These are phyloP conservation scores for Xylaria palmicola DNA, from an alignment of 495 filamentous ascomycete genomes.

Conservation along the genomic window DNA sequence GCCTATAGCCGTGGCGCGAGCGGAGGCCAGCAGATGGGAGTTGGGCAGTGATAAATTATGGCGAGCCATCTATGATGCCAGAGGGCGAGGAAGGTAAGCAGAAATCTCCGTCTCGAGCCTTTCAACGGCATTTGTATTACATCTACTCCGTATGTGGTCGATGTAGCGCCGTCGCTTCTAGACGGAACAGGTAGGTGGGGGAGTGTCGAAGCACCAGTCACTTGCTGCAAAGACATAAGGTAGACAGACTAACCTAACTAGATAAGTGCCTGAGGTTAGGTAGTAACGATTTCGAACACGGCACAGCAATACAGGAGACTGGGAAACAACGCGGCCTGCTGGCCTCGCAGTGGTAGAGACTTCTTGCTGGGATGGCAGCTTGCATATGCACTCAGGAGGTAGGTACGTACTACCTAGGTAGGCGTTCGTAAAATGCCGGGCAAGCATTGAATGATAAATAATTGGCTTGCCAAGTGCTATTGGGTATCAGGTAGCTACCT, in stretches of 20 bases:
- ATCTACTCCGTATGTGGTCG: neutral
- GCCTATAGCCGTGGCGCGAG: neutral
- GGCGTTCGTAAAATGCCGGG: slow-evolving; percentile 4
- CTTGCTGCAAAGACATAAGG: too few relatives aligned
- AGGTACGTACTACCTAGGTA: too few relatives aligned
- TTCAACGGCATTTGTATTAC: too few relatives aligned
- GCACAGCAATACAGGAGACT: neutral
- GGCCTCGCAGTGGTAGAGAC: too few relatives aligned
- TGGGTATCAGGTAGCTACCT: too few relatives aligned
- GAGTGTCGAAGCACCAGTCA: too few relatives aligned
- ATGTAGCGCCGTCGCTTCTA: neutral
- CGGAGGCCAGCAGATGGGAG: neutral
- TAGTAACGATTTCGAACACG: neutral
- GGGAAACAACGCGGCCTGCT: neutral
- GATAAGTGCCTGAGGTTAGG: too few relatives aligned
- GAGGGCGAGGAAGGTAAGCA: too few relatives aligned
- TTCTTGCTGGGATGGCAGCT: slow-evolving; percentile 9
- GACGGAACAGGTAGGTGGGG: neutral
- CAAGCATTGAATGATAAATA: neutral
- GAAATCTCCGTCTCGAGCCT: too few relatives aligned
- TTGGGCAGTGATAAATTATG: neutral
- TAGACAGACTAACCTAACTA: too few relatives aligned
- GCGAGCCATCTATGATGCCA: too few relatives aligned
- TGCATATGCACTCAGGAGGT: slow-evolving; percentile 17
- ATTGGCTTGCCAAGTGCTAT: neutral